phyloP scores from a whole-genome alignment of 768 basidiomycete species.

The Tricholoma sp. region DNA sequence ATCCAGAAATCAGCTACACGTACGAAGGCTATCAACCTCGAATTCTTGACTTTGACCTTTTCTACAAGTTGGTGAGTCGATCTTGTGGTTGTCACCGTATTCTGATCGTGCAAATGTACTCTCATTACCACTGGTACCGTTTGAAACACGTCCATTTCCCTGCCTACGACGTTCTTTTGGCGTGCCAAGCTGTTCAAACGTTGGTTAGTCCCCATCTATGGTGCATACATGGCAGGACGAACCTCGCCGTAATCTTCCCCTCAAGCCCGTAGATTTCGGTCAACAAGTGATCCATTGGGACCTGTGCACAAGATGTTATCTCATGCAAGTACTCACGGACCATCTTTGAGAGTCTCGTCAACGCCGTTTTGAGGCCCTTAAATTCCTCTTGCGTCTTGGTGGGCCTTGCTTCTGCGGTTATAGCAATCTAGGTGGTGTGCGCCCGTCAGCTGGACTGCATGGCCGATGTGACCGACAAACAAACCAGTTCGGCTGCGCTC shows the following conservation, averaged over 20 bases:
- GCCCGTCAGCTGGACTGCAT: background rate
- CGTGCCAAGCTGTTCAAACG: background rate
- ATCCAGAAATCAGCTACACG: background rate
- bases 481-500: conserved; percentile 1
- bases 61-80: background rate
- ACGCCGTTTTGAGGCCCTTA: background rate
- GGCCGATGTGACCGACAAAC: background rate
- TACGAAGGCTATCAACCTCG: background rate
- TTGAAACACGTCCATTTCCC: background rate
- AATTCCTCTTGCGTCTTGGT: background rate
- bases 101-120: background rate
- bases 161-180: background rate
- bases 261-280: background rate
- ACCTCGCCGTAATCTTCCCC: background rate
- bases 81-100: background rate
- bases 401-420: background rate
- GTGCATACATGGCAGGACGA: background rate
- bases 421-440: background rate
- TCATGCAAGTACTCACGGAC: background rate
- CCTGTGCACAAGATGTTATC: background rate
- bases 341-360: background rate
- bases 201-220: background rate
- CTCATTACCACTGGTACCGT: background rate
- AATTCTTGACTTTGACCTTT: background rate
- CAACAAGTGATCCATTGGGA: background rate